Base-by-base conservation (phyloP, 2,329 filamentous ascomycete species). In the Aspergillus novoparasiticus region DNA sequence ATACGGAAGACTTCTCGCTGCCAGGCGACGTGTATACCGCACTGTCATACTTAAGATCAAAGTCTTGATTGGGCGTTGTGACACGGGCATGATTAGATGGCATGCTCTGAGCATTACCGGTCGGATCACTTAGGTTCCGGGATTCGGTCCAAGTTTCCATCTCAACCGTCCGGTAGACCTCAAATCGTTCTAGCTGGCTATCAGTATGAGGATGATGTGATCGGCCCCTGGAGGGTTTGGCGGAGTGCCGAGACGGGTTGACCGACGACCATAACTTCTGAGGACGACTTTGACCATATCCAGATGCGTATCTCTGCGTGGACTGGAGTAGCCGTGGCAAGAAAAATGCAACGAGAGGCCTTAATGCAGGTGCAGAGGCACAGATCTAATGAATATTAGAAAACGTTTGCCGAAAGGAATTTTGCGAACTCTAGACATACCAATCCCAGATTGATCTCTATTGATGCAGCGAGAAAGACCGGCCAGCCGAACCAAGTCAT, bases 371-470 rank as follows among this genome's bases (percentile, higher is more conserved):
- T 4, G 75, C 75, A 28, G 75, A 78, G 23, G 76, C 74, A 62
- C 75, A 78, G 56, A 78, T 75, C 76, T 78, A 53, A 11, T 26
- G 39, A 4, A 53, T 11, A 32, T 68, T 34, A 68, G 62, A 30
- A 30, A 36, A 10, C 6, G 12, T 51, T 34, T 51, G n/a, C 16
- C 4, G 55, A 32, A 12, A 14, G 16, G 23, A 36, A 23, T 23
- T 45, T 11, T 23, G 16, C n/a, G 4, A 30, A 16, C 16, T 16
- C 16, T 8, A 19, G 26, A 69, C 73, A 46, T 74, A 78, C 76
- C 70, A 78, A 61, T 8, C 75, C 76, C 19, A 78, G 59, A 26
- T 72, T 75, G 39, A 78, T 77, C 58, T 78, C 76, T 8, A 78
- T 56, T 6, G 68, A 63, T 4, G 74, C 75, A 16, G 75, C 66